Evolutionary conservation across 1,284 basidiomycete genomes (phyloP).

Genomic region (Nidula niveotomentosa): DNA sequence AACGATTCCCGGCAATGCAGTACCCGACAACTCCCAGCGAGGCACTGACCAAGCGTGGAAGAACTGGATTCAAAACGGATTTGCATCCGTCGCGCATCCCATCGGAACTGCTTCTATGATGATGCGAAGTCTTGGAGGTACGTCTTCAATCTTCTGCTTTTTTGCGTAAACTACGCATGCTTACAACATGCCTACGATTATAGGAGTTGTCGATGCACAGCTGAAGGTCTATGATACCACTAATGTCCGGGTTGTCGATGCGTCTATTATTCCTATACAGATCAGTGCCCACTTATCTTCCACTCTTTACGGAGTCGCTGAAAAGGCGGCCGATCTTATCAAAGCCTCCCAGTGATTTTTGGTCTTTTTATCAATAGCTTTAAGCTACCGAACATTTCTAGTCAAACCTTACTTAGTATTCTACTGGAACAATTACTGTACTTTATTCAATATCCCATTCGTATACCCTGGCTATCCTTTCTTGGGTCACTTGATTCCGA

Average conservation of each 20-base stretch:
- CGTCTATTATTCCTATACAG: conserved; percentile 43
- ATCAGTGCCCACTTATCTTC: conserved; percentile 41
- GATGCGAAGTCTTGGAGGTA: conserved; percentile 52
- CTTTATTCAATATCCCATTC: too few relatives aligned
- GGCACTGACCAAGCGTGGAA: conserved; percentile 44
- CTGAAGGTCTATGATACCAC: conserved; percentile 48
- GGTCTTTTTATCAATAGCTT: too few relatives aligned
- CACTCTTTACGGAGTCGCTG: conserved; percentile 46
- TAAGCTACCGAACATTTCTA: too few relatives aligned
- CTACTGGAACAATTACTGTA: too few relatives aligned
- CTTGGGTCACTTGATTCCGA: too few relatives aligned
- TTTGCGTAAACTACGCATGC: not conserved
- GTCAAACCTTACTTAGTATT: too few relatives aligned
- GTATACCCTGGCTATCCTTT: too few relatives aligned
- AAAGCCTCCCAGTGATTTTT: conserved; percentile 28
- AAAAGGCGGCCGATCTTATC: conserved; percentile 48
- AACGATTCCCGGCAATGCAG: conserved; percentile 36
- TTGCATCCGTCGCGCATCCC: conserved; percentile 50
- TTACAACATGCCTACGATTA: not conserved
- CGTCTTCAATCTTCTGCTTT: conserved; percentile 15
- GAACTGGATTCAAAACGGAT: conserved; percentile 40
- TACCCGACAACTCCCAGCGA: conserved; percentile 39
- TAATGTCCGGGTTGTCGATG: conserved; percentile 53
- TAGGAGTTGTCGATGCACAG: conserved; percentile 40
- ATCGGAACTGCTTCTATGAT: conserved; percentile 67